Conservation (phyloP, 768 basidiomycete species). For the Fibroporia radiculosa region DNA sequence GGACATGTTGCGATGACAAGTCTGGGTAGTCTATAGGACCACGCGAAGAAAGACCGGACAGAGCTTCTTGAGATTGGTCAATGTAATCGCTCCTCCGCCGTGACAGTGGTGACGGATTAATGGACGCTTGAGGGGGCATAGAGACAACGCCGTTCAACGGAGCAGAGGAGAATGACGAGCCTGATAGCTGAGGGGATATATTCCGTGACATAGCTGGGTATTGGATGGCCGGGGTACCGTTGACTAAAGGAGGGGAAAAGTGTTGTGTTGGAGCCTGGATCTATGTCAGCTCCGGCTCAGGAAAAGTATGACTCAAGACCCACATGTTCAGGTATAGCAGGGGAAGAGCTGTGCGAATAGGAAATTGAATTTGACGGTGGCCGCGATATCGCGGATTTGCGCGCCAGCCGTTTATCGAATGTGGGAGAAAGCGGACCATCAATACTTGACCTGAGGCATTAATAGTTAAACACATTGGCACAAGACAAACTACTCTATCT, state of each 20-base stretch:
- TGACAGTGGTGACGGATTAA: constrained; percentile 69
- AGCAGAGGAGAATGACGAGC: constrained; percentile 35
- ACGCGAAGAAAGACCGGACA: constrained; percentile 39
- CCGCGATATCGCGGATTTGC: constrained; percentile 36
- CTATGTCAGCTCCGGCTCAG: constrained; percentile 3
- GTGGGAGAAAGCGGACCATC: constrained; percentile 9
- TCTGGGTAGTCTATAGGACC: constrained; percentile 77
- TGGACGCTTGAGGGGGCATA: constrained; percentile 78
- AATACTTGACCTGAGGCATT: constrained; percentile 3
- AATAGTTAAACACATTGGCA: neutral
- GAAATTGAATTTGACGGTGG: constrained; percentile 35
- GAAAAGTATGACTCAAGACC: constrained; percentile 12
- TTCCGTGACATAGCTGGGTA: constrained; percentile 42
- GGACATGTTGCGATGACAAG: constrained; percentile 47
- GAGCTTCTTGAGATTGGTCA: constrained; percentile 66
- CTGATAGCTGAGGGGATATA: constrained; percentile 29
- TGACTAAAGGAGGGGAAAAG: constrained; percentile 29
- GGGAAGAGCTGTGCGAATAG: constrained; percentile 29
- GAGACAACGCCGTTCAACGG: constrained; percentile 36
- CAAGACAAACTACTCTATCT: neutral
- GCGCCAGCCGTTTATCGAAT: constrained; percentile 21
- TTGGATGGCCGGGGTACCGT: constrained; percentile 41
- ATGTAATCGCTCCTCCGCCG: constrained; percentile 71
- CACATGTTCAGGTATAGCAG: constrained; percentile 46
- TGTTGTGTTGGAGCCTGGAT: constrained; percentile 29